Base-by-base conservation (phyloP, 495 filamentous ascomycete genomes). In the Patellaria atrata region DNA sequence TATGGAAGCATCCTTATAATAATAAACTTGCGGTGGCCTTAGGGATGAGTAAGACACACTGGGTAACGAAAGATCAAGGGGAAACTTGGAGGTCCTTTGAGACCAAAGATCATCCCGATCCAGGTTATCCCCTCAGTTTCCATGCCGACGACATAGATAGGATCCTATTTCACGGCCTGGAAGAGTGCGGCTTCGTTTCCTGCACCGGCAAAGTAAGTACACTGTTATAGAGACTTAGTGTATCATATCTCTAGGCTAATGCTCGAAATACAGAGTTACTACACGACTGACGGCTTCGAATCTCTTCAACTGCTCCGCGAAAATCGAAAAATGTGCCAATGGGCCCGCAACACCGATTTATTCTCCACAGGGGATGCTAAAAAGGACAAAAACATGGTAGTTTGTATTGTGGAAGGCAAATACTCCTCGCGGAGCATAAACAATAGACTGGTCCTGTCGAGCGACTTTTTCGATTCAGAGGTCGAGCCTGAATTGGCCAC, bases 271-370 rank as follows among this genome's bases (percentile, higher is more conserved):
- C 29, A 62, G 48, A 63, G 75, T 14, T 76, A 68, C 53, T 94
- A 94, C 49, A 96, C 89, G 1, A 74, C 62, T 11, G 72, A 97
- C 54, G 80, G 79, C 32, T 97, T 97, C 59, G 56, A 75, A 26
- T 68, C 64, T 5, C 51, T 62, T 23, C 64, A 77, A 35, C 44
- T 61, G 12, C 62, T 96, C 40, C 65, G 73, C 18, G 62, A 67
- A 19, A 62, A 68, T 27, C 77, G 78, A 2, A 61, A 68, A 22
- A 71, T 74, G 34, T 97, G 89, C 55, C 67, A 75, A 40, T 97
- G 83, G 75, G 89, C 87, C 8, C 77, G 77, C 35, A 71, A 71
- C 9, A 74, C 77, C 13, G 65, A 75, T 5, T 53, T 73, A 26
- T 94, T 94, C 53, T 71, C 64, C n/a, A 71, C 69, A 2, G 70